A percentile compares a stretch with the other conserved stretches of the same genome.
phyloP scores from a whole-genome alignment of 805 yeast species.

The Ogataea ramenticola region DNA sequence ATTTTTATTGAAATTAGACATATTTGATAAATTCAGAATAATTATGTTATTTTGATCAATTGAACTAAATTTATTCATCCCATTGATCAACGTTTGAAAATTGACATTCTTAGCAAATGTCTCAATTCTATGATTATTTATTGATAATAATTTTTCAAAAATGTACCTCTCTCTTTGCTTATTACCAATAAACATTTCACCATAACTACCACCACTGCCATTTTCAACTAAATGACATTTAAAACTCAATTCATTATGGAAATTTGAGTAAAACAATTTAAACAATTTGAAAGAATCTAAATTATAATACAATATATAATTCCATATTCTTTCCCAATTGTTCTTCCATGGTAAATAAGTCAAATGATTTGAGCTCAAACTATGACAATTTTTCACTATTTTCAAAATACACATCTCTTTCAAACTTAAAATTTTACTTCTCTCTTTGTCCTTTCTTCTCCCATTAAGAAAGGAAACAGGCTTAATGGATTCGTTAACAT shows the following conservation, averaged over 20 bases:
- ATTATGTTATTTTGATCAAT: conserved; percentile 7
- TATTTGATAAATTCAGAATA: conserved; percentile 12
- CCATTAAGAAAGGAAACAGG: neutral
- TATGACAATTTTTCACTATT: conserved; percentile 18
- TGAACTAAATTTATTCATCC: conserved; percentile 4
- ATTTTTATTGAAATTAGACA: neutral
- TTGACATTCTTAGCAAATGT: conserved; percentile 23
- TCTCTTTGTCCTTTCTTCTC: too few species aligned
- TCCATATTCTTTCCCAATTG: conserved; percentile 29
- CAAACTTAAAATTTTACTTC: conserved; percentile 12
- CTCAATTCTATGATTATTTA: conserved; percentile 29
- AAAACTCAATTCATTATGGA: neutral
- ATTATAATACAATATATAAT: conserved; percentile 18
- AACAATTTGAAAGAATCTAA: conserved; percentile 24
- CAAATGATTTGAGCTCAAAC: conserved; percentile 16
- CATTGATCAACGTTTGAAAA: conserved; percentile 6
- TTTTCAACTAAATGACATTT: neutral
- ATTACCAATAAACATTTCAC: neutral
- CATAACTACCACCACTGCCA: neutral
- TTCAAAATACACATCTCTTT: conserved; percentile 16
- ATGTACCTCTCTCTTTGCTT: neutral
- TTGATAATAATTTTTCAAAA: neutral
- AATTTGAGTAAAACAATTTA: conserved; percentile 20
- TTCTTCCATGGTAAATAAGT: conserved; percentile 12
- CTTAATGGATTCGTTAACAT: neutral